Evolutionary conservation across 352 stramenopile species (phyloP).

Genomic region (Pythium pyrilobum): DNA sequence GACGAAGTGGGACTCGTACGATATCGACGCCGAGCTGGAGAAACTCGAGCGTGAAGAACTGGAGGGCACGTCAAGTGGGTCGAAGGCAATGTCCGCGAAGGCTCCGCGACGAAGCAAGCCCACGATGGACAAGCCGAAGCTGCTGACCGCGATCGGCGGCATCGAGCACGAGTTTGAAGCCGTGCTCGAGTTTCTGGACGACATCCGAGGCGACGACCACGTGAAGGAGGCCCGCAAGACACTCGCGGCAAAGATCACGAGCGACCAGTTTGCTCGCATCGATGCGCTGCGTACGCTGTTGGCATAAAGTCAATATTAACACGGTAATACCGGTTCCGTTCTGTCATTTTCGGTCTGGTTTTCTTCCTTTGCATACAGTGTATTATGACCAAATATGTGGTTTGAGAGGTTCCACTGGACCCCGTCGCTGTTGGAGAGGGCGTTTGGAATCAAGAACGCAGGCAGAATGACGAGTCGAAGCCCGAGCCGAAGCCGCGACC

Average conservation of each 20-base stretch:
- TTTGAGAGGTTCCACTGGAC: too few relatives aligned
- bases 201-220: conserved; percentile 56
- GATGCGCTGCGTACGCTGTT: conserved; percentile 40
- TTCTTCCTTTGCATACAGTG: too few relatives aligned
- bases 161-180: conserved; percentile 79
- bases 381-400: too few relatives aligned
- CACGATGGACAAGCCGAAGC: conserved; percentile 32
- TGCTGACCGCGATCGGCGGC: conserved; percentile 32
- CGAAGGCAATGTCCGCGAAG: neutral
- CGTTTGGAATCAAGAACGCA: too few relatives aligned
- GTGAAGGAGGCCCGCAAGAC: conserved; percentile 68
- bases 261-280: conserved; percentile 61
- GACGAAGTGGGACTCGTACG: conserved; percentile 81
- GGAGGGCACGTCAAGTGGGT: neutral
- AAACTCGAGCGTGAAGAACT: conserved; percentile 54
- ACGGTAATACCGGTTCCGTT: too few relatives aligned
- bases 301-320: neutral
- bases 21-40: conserved; percentile 74
- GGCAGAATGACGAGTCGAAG: neutral
- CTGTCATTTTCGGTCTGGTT: too few relatives aligned
- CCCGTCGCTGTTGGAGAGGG: too few relatives aligned
- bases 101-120: conserved; percentile 3
- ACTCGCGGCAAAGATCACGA: conserved; percentile 58
- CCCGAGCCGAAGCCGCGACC: conserved; percentile 11
- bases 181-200: conserved; percentile 71